A percentile compares a stretch with the other conserved stretches of the same genome.
phyloP scores from a whole-genome alignment of 805 yeast species.

The Alloascoidea africana region DNA sequence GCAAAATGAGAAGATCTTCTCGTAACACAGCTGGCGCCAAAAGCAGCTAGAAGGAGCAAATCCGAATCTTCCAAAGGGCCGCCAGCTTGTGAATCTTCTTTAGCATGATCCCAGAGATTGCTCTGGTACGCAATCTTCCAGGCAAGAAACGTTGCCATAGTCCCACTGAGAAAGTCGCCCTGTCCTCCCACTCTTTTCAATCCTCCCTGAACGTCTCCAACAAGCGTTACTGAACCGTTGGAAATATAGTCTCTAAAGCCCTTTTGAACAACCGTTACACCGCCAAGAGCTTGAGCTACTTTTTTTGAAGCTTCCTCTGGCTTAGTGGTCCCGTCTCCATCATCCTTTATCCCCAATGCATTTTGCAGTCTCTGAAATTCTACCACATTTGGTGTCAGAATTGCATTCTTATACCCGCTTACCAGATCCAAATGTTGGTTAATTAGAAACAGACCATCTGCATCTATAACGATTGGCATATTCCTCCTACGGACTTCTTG shows the following conservation, averaged over 20 bases:
- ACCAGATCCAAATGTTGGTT: conserved; percentile 40
- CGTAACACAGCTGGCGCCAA: conserved; percentile 56
- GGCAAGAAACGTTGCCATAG: conserved; percentile 66
- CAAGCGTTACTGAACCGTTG: conserved; percentile 25
- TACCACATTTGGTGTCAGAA: conserved; percentile 80
- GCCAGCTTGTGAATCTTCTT: conserved; percentile 5
- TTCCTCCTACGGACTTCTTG: conserved; percentile 36
- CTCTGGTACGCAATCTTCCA: conserved; percentile 60
- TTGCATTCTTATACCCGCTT: conserved; percentile 38
- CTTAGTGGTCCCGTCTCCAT: conserved; percentile 8
- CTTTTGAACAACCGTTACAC: conserved; percentile 55
- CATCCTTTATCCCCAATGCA: conserved; percentile 19
- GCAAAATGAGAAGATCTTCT: conserved; percentile 54
- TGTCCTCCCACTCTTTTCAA: conserved; percentile 86
- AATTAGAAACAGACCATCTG: conserved; percentile 69
- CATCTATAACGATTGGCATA: conserved; percentile 74
- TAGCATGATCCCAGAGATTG: conserved; percentile 38
- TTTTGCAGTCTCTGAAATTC: conserved; percentile 62
- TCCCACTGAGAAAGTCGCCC: conserved; percentile 86
- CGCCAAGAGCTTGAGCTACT: conserved; percentile 35
- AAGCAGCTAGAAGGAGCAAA: conserved; percentile 36
- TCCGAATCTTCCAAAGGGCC: conserved; percentile 16
- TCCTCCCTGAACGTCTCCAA: conserved; percentile 43
- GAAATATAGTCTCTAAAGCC: conserved; percentile 57
- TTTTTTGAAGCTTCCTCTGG: conserved; percentile 17